Evolutionary conservation across 1,284 basidiomycete genomes (phyloP), one percentile per base, ranked within the genome.

Genomic region (Ganoderma sp.): DNA sequence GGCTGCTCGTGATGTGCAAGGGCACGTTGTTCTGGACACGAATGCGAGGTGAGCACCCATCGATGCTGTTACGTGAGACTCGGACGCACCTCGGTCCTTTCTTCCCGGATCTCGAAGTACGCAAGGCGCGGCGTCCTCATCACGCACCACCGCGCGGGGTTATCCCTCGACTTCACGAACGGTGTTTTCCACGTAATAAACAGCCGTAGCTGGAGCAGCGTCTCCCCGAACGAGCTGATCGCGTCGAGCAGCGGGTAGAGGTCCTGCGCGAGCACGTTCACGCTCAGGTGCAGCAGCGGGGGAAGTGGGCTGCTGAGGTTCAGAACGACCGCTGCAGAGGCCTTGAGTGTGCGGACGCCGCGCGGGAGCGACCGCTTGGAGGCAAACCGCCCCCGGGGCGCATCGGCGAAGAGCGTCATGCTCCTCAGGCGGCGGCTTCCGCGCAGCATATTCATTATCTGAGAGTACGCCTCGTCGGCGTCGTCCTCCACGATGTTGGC

Each of bases 91-190:
- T 58, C 56, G 17, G 56, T 39, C 56, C 56, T 39, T 9, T 64
- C 25, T 17, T 66, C 58, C 17, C 19, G n/a, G 8, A 66, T 14
- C 39, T 66, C 64, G 22, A 66, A 39, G 43, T 66, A 66, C 22
- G 54, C 58, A 10, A 66, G 37, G 2, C n/a, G 12, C 0, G 64
- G 64, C 12, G 41, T 17, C 22, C 54, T 28, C 3, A 66, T 8
- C 37, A 37, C 12, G 59, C 45, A 39, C 12, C 41, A 12, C 37
- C 64, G 32, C 25, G 39, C 48, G 2, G 48, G 45, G 28, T 41
- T 50, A 25, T 52, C 58, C 17, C 43, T n/a, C 19, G 5, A n/a
- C 56, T 58, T 37, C 7, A 17, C 7, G 1, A 61, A 12, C 2
- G 34, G 39, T 39, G 32, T 32, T 8, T 37, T 32, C 45, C 22